These are phyloP conservation scores for Diaporthe batatas DNA, from an alignment of 2,329 filamentous ascomycete genomes.

Conservation along the genomic window DNA sequence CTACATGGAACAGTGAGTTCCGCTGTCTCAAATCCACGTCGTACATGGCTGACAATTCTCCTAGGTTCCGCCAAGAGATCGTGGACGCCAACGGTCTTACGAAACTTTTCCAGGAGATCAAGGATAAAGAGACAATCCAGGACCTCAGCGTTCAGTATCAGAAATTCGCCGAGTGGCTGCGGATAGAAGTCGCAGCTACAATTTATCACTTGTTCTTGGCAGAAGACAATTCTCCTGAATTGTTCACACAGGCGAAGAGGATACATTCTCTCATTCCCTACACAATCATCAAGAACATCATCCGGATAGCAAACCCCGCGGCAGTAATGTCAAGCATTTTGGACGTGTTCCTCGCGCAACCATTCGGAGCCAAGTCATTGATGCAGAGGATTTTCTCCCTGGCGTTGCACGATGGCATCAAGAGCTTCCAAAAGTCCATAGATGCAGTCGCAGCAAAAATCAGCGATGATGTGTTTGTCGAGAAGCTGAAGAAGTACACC, in stretches of 20 bases:
- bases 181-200: conserved; percentile 96
- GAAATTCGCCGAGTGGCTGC: conserved; percentile 98
- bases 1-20: conserved; percentile 91
- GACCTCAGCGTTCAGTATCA: conserved; percentile 95
- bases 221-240: conserved; percentile 96
- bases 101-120: conserved; percentile 92
- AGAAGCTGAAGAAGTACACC: conserved; percentile 85
- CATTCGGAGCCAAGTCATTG: conserved; percentile 89
- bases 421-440: conserved; percentile 87
- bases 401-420: conserved; percentile 91
- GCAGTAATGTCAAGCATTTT: conserved; percentile 97
- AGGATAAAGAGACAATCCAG: conserved; percentile 86
- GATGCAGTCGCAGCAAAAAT: conserved; percentile 83
- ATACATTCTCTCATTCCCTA: conserved; percentile 97
- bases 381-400: conserved; percentile 95
- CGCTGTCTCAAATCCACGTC: conserved; percentile 5
- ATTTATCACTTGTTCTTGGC: conserved; percentile 97
- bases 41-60: conserved; percentile 42
- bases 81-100: conserved; percentile 86
- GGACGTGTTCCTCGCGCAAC: conserved; percentile 95
- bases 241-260: conserved; percentile 93
- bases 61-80: conserved; percentile 74
- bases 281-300: conserved; percentile 93
- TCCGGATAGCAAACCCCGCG: conserved; percentile 94
- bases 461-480: conserved; percentile 81